Percentiles rank a stretch among this genome's conserved stretches.
These are phyloP conservation scores for Plasmodium yoelii DNA, from an alignment of 169 alveolate genomes.

Conservation along the genomic window DNA sequence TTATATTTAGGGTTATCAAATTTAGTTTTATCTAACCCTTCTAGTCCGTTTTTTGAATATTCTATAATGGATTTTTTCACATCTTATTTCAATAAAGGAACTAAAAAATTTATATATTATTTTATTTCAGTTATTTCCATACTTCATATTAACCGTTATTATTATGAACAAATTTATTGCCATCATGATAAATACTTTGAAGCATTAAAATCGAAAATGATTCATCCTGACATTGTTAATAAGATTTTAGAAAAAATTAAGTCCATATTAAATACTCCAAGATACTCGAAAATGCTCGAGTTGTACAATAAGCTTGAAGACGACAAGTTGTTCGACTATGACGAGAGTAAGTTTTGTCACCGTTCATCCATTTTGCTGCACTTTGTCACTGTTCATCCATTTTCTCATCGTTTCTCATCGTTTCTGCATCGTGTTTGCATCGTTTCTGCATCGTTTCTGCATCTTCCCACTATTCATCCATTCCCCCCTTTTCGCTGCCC, in stretches of 20 bases:
- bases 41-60: conserved; percentile 74
- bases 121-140: conserved; percentile 49
- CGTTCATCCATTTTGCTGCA: too few relatives aligned
- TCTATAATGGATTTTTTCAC: conserved; percentile 60
- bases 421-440: too few relatives aligned
- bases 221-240: conserved; percentile 44
- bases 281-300: conserved; percentile 12
- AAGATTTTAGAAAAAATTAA: conserved; percentile 9
- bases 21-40: conserved; percentile 71
- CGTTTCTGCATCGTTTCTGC: too few relatives aligned
- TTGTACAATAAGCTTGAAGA: conserved; percentile 16
- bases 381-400: too few relatives aligned
- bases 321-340: conserved; percentile 11
- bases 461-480: too few relatives aligned
- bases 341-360: conserved; percentile 33
- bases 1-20: conserved; percentile 72
- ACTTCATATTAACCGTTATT: conserved; percentile 39
- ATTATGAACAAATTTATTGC: conserved; percentile 72
- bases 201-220: conserved; percentile 31
- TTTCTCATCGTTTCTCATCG: too few relatives aligned
- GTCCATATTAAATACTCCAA: conserved; percentile 5
- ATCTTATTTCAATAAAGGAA: conserved; percentile 41
- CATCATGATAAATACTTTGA: conserved; percentile 21
- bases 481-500: too few relatives aligned
- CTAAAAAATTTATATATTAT: conserved; percentile 55